Percentiles rank a stretch among this genome's conserved stretches.
These are phyloP conservation scores for Acanthochlamys bracteata DNA, from an alignment of 106 monocot species.

Conservation along the genomic window DNA sequence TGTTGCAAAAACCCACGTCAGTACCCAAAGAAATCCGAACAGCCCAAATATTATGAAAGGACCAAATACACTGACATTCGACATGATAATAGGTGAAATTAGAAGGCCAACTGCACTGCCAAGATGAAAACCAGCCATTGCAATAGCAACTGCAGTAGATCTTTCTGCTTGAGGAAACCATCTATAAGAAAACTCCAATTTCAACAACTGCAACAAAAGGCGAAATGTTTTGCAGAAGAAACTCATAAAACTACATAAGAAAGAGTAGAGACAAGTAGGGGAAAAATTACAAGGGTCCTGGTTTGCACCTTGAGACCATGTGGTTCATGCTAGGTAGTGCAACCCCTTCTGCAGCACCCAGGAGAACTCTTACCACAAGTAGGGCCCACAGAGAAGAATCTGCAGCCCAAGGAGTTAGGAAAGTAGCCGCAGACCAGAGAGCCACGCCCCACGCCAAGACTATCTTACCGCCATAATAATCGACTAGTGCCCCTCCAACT, in stretches of 20 bases:
- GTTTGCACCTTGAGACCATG: constrained; percentile 41
- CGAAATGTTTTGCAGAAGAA: background rate
- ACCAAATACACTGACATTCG: constrained; percentile 68
- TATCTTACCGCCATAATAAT: constrained; percentile 64
- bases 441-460: constrained; percentile 67
- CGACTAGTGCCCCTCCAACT: constrained; percentile 67
- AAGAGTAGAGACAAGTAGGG: no score
- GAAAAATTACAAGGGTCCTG: no score
- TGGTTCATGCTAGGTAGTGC: constrained; percentile 92
- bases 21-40: constrained; percentile 87
- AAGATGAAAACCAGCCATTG: constrained; percentile 93
- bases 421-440: constrained; percentile 77
- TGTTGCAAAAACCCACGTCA: constrained; percentile 69
- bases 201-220: constrained; percentile 14
- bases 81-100: constrained; percentile 89
- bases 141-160: constrained; percentile 83
- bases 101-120: constrained; percentile 81
- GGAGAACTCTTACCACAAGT: constrained; percentile 46
- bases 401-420: constrained; percentile 91
- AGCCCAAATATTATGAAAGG: constrained; percentile 94
- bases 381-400: constrained; percentile 53
- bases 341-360: constrained; percentile 85
- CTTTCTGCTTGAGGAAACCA: constrained; percentile 94
- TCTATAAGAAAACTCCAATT: constrained; percentile 43
- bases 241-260: no score